Percentiles rank a stretch among this genome's conserved stretches.
These are phyloP conservation scores for Glebionis coronaria DNA, from an alignment of 129 eudicot species.

Conservation along the genomic window DNA sequence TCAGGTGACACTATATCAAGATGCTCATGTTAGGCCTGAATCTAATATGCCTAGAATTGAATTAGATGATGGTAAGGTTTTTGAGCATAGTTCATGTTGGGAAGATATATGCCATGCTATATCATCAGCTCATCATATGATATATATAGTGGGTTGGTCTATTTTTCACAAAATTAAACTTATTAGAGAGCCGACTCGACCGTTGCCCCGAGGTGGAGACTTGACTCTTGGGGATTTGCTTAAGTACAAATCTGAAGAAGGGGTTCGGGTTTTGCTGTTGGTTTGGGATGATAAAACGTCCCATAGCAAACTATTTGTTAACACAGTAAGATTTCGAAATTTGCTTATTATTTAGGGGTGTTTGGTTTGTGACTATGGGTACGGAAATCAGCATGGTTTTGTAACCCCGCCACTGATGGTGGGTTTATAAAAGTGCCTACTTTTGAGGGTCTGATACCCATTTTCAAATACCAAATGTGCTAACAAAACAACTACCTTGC, in stretches of 20 bases:
- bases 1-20: conserved; percentile 74
- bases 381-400: no score
- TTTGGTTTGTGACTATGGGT: no score
- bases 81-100: conserved; percentile 64
- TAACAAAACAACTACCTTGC: no score
- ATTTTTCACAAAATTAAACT: conserved; percentile 62
- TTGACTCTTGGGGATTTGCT: conserved; percentile 79
- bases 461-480: no score
- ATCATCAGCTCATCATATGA: conserved; percentile 76
- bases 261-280: conserved; percentile 78
- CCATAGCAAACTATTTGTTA: conserved; percentile 49
- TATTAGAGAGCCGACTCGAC: conserved; percentile 66
- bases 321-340: conserved; percentile 49
- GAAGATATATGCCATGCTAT: conserved; percentile 88
- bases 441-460: no score
- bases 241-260: conserved; percentile 87
- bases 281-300: conserved; percentile 98
- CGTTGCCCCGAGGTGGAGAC: conserved; percentile 68
- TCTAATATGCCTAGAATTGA: conserved; percentile 51
- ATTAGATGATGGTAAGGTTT: conserved; percentile 52
- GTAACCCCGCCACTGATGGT: no score
- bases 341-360: not conserved
- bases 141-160: conserved; percentile 87
- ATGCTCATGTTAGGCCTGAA: conserved; percentile 56
- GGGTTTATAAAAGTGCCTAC: no score